Evolutionary conservation across 176 grass and related monocot species (phyloP), one percentile per base, ranked within the genome.

Genomic region (Cenchrus fungigraminus): DNA sequence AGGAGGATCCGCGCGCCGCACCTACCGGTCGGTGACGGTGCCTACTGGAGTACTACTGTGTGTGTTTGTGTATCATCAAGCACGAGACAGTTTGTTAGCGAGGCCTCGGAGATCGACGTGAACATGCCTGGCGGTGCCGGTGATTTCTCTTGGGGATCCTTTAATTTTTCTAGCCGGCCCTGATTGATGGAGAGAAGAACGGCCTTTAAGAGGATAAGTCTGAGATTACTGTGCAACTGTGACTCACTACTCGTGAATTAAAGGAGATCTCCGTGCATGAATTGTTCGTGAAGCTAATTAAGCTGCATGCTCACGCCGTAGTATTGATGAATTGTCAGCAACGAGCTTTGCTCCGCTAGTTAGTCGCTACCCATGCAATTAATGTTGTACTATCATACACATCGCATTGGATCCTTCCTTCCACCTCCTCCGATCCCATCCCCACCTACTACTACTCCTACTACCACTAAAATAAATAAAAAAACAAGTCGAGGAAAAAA

Each of bases 21-120:
- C 79, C 79, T 1, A 70, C 49, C 20, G 32, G 65, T 55, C 79
- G 64, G 78, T 80, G 45, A 34, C 65, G 64, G 78, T 80, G 45
- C 65, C 65, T 66, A 34, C 57, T 25, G 19, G 43, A 46, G 3
- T 77, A 42, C 40, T 8, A 16, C 34, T 40, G 37, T 40, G 37
- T 40, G 37, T 40, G 37, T 4, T 0, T 40, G 37, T 40, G 37
- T 40, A 42, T 57, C 57, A 42, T 29, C 61, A 31, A 32, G 2
- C 28, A 65, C 3, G 4, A 13, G 25, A 25, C 61, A 31, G 25
- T 28, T 61, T 13, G 12, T 65, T 65, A 32, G 61, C 34, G 1
- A 40, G 37, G 37, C 11, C 62, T 65, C 28, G 15, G 66, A 68
- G 66, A 68, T 68, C 37, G 20, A 68, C 66, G 37, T 44, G 10